A percentile compares a stretch with the other conserved stretches of the same genome.
These are phyloP conservation scores for Aspergillus floridensis DNA, from an alignment of 2,329 filamentous ascomycete species.

Conservation along the genomic window DNA sequence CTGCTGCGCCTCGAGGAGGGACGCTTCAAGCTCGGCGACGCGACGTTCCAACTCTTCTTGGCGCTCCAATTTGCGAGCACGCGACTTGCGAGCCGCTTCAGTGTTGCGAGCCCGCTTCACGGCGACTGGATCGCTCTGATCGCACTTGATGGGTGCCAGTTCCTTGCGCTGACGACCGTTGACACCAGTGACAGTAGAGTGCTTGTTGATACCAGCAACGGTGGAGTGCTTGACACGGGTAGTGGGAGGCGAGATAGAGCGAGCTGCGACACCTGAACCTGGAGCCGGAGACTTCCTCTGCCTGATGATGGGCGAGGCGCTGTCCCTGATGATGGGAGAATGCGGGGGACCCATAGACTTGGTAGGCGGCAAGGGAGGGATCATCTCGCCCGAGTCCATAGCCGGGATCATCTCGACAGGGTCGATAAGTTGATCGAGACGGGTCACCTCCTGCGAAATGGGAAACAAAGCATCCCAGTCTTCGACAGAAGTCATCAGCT, in stretches of 20 bases:
- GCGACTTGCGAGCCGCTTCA: constrained; percentile 87
- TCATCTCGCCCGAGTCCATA: not conserved
- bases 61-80: constrained; percentile 77
- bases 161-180: constrained; percentile 69
- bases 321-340: constrained; percentile 30
- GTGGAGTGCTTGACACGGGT: constrained; percentile 1
- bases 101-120: constrained; percentile 94
- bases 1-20: constrained; percentile 32
- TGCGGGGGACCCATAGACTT: constrained; percentile 18
- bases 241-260: constrained; percentile 40
- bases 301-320: not conserved
- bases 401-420: constrained; percentile 19
- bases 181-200: constrained; percentile 69
- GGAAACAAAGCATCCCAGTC: constrained; percentile 67
- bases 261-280: no score
- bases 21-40: constrained; percentile 65
- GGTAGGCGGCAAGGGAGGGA: constrained; percentile 16
- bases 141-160: constrained; percentile 73
- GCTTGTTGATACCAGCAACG: constrained; percentile 43
- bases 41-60: constrained; percentile 71
- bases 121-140: constrained; percentile 70
- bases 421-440: not conserved
- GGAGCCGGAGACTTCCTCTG: no score
- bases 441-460: not conserved
- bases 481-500: constrained; percentile 53